Conservation (phyloP, 2,329 filamentous ascomycete species). For the Penicillium sp. region DNA sequence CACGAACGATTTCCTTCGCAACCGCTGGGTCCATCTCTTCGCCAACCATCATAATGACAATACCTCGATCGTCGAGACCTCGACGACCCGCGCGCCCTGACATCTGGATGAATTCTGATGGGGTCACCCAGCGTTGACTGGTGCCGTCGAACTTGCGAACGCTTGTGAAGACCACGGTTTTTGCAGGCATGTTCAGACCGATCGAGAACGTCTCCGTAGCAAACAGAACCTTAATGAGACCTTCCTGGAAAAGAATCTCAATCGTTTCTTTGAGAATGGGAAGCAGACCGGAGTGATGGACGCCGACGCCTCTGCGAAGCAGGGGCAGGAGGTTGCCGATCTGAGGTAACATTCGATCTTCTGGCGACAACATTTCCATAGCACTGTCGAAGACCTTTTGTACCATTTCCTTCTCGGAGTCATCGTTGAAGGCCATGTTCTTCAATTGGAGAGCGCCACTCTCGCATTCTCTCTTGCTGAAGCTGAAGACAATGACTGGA, state of each 20-base stretch:
- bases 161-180: constrained; percentile 97
- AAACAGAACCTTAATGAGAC: constrained; percentile 94
- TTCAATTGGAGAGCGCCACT: constrained; percentile 82
- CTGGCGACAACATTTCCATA: constrained; percentile 84
- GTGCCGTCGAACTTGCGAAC: constrained; percentile 92
- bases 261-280: constrained; percentile 98
- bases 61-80: constrained; percentile 94
- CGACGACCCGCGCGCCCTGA: constrained; percentile 92
- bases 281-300: constrained; percentile 91
- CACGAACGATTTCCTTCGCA: constrained; percentile 93
- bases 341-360: constrained; percentile 82
- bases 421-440: constrained; percentile 86
- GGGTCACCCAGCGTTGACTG: constrained; percentile 73
- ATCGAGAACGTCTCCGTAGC: constrained; percentile 99
- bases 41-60: constrained; percentile 99
- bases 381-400: constrained; percentile 89
- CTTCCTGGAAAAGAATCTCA: constrained; percentile 97
- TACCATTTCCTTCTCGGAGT: constrained; percentile 92
- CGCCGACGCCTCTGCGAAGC: constrained; percentile 83
- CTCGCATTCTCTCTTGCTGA: constrained; percentile 97
- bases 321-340: constrained; percentile 86
- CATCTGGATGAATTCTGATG: constrained; percentile 98
- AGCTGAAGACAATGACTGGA: constrained; percentile 98
- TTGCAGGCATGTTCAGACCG: constrained; percentile 96
- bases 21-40: constrained; percentile 90